Evolutionary conservation across 2,329 filamentous ascomycete genomes (phyloP).

Genomic region (Sarocladium strictum): DNA sequence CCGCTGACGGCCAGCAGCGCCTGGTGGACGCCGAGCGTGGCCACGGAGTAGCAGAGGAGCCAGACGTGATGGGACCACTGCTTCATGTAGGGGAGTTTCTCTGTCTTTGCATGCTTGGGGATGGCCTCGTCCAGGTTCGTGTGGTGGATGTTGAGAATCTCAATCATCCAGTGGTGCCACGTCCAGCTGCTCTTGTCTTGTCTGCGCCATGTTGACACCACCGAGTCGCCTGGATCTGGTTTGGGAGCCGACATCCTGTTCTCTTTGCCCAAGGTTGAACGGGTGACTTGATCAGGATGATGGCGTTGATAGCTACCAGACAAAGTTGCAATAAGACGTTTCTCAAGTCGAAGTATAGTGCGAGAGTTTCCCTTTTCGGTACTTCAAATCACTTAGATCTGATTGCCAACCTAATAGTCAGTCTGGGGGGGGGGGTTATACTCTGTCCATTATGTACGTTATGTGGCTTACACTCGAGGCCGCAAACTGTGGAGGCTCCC

Average conservation of each 20-base stretch:
- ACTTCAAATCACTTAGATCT: background rate
- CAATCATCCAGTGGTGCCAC: slow-evolving; percentile 14
- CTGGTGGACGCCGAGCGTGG: slow-evolving; percentile 19
- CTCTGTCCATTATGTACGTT: background rate
- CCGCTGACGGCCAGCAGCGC: slow-evolving; percentile 12
- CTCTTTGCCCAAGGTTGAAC: background rate
- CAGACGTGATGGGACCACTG: slow-evolving; percentile 24
- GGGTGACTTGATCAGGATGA: no score
- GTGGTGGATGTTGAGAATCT: slow-evolving; percentile 14
- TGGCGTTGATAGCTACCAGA: background rate
- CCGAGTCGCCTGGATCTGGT: slow-evolving; percentile 17
- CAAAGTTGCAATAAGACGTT: no score
- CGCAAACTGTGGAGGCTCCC: background rate
- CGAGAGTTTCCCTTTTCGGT: no score
- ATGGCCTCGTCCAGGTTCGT: slow-evolving; percentile 13
- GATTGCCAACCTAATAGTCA: background rate
- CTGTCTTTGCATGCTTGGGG: slow-evolving; percentile 26
- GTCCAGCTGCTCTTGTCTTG: slow-evolving; percentile 14
- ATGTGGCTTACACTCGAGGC: background rate
- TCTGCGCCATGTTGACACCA: slow-evolving; percentile 18
- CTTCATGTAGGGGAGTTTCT: slow-evolving; percentile 24
- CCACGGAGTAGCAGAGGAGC: slow-evolving; percentile 24
- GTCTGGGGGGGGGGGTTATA: no score
- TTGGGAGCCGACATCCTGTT: background rate
- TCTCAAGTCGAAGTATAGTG: no score